Evolutionary conservation across 495 filamentous ascomycete genomes (phyloP), one percentile per base, ranked within the genome.

Genomic region (Penicillium pancosmium): DNA sequence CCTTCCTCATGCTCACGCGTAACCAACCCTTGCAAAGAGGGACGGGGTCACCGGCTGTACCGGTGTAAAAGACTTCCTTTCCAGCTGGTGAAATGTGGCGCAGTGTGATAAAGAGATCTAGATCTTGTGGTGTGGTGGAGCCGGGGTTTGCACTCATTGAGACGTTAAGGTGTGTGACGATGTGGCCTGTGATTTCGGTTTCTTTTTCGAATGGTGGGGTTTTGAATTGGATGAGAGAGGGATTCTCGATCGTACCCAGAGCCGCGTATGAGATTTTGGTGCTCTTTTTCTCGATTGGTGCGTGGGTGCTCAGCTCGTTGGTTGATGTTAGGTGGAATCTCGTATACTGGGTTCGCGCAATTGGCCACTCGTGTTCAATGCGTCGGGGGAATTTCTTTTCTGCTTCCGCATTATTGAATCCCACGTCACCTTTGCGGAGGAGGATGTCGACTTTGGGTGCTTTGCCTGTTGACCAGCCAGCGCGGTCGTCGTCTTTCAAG

Each of bases 131-230:
- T 6, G 57, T 65, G 11, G 63, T 57, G n/a, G 55, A 51, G 41
- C 67, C 60, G 0, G 71, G 54, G 15, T 75, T 63, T 0, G 81
- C 73, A 4, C 75, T 82, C 35, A 84, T 72, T 0, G 83, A 86
- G 1, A 90, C 79, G 54, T 82, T 82, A 19, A 90, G 69, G 61
- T 83, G 84, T 0, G 84, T 85, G 5, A 83, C 75, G 50, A 88
- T 76, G 55, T 90, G 83, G 11, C 87, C 87, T 0, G 87, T 90
- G 38, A 90, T 81, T 61, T 88, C 87, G 0, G 78, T 87, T 54
- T 88, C 84, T 13, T 64, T 53, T 21, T 78, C 74, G 51, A 89
- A 88, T 0, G 82, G 71, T 0, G 73, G 38, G 0, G 82, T 86
- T 10, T 67, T 73, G 65, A 89, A 90, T 35, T 81, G 76, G 15